phyloP scores from a whole-genome alignment of 2,329 filamentous ascomycete species.

The Truncatella angustata region DNA sequence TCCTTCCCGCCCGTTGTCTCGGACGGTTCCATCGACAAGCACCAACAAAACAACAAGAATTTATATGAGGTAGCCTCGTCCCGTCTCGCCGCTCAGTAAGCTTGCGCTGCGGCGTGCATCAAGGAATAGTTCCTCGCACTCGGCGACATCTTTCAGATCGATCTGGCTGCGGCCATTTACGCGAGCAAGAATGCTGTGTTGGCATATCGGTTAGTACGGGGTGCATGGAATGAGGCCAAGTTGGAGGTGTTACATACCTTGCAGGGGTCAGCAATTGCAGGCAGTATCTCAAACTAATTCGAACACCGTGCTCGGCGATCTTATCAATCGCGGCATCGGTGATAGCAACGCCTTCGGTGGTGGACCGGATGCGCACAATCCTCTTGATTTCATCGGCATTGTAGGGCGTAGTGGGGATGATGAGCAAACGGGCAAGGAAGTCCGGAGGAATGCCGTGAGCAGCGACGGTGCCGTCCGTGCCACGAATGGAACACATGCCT shows the following conservation, averaged over 20 bases:
- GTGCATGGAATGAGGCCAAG: conserved; percentile 13
- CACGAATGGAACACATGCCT: conserved; percentile 88
- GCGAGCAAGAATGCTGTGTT: conserved; percentile 74
- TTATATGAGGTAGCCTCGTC: conserved; percentile 64
- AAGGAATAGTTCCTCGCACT: conserved; percentile 82
- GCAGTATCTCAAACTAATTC: conserved; percentile 88
- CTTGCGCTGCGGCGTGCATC: conserved; percentile 76
- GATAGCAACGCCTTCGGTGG: conserved; percentile 77
- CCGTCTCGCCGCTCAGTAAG: conserved; percentile 63
- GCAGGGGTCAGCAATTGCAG: conserved; percentile 87
- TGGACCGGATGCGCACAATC: conserved; percentile 82
- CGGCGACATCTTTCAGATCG: conserved; percentile 72
- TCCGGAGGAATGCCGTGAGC: conserved; percentile 94
- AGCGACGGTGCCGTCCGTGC: conserved; percentile 76
- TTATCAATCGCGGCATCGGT: conserved; percentile 82
- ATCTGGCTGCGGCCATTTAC: conserved; percentile 77
- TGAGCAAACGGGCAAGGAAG: conserved; percentile 88
- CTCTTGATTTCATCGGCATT: conserved; percentile 84
- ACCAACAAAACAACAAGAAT: conserved; percentile 11
- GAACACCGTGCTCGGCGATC: conserved; percentile 81
- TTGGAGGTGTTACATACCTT: conserved; percentile 47
- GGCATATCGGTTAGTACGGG: conserved; percentile 8
- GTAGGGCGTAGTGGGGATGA: conserved; percentile 93
- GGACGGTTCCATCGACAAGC: conserved; percentile 12
- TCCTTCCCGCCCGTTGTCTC: conserved; percentile 16